Evolutionary conservation across 495 filamentous ascomycete species (phyloP).

Genomic region (Hypoxylon crocopeplum): DNA sequence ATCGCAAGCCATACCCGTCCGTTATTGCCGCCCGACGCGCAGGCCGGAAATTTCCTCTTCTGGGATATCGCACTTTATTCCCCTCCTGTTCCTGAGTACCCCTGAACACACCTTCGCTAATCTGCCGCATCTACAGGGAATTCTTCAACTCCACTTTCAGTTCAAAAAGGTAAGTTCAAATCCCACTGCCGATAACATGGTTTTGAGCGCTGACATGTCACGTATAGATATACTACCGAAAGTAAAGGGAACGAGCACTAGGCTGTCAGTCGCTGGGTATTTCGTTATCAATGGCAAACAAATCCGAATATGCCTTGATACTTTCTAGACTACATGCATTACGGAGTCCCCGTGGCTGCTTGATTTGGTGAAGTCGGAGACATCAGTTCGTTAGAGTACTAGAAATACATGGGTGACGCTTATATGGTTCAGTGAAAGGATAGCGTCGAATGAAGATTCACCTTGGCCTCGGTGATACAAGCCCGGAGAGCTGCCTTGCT

Average conservation of each 20-base stretch:
- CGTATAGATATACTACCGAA: conserved; percentile 70
- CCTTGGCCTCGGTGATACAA: conserved; percentile 17
- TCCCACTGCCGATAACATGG: background rate
- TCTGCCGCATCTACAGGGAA: conserved; percentile 65
- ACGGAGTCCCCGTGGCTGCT: background rate
- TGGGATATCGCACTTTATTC: conserved; percentile 11
- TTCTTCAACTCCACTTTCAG: conserved; percentile 96
- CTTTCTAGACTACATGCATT: conserved; percentile 3
- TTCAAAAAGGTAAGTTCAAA: conserved; percentile 75
- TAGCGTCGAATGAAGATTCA: conserved; percentile 7
- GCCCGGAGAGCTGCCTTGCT: conserved; percentile 20
- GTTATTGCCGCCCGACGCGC: conserved; percentile 16
- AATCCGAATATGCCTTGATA: background rate
- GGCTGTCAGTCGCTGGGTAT: conserved; percentile 24
- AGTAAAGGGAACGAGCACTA: conserved; percentile 52
- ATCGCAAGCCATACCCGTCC: conserved; percentile 31
- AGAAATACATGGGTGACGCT: background rate
- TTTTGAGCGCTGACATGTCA: conserved; percentile 46
- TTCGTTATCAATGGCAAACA: background rate
- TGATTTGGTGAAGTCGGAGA: background rate
- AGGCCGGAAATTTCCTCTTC: conserved; percentile 23
- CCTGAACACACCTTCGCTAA: conserved; percentile 31
- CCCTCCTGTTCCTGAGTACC: conserved; percentile 14
- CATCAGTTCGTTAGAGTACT: background rate
- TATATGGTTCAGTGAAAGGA: background rate